Evolutionary conservation across 306 rosid genomes (phyloP), one percentile per base, ranked within the genome.

Genomic region (Hippophae rhamnoides): DNA sequence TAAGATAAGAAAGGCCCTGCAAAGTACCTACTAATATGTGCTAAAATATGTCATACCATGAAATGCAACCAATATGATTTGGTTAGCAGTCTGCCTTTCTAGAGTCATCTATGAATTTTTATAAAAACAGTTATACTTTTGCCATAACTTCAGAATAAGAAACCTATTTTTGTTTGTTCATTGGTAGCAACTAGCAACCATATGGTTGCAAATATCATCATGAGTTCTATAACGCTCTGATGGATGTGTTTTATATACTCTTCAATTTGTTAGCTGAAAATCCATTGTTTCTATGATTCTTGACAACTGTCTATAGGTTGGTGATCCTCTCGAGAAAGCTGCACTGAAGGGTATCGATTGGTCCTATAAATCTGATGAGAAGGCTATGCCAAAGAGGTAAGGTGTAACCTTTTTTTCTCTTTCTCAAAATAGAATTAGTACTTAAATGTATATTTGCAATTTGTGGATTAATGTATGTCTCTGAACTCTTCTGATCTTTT

Each of bases 281-380:
- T 52, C 43, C 40, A n/a, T 13, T 49, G 62, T 52, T 71, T 25
- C 59, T 52, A 38, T 46, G 13, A 53, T 47, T 10, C 50, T 68
- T 38, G 66, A 44, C 60, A 52, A 61, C 69, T 72, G 67, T 43
- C 47, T 61, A 57, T 79, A 93, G 99, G 97, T 93, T 69, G 99
- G 99, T 8, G 99, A 93, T 93, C 99, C 99, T 78, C 95, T 93
- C 8, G 99, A 93, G 70, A 93, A 93, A 82, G 99, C 99, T 54
- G 88, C 99, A 8, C 94, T 93, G 7, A 93, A 84, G 77, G 99
- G 99, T 66, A 84, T 93, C 5, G 95, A 93, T 71, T 93, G 99
- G 99, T 62, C 77, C 54, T 93, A 88, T 65, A 93, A 86, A 79
- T 88, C 97, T 70, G 99, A 93, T 63, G 99, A 93, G 61, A 93